Evolutionary conservation across 192 early-diverging fungal genomes (phyloP), one percentile per base, ranked within the genome.

Genomic region (Coemansia sp.): DNA sequence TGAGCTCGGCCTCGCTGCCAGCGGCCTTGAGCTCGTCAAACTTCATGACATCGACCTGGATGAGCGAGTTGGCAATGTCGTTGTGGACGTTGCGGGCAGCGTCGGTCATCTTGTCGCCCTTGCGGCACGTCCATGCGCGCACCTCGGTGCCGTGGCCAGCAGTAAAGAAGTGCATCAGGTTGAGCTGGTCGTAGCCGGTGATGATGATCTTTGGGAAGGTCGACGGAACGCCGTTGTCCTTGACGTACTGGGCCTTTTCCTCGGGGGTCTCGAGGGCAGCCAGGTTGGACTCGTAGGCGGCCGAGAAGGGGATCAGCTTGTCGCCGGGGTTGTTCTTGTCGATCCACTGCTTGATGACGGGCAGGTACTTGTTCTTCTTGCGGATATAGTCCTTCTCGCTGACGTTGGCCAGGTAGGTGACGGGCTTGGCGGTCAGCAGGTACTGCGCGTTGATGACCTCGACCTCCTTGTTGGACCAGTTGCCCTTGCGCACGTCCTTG

Each of bases 371-470:
- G 82, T 95, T 95, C 83, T 97, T 98, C 76, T 92, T 94, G 55
- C 91, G 83, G 28, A 88, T 62, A 54, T 85, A 99, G 60, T 97
- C 94, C 45, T 80, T 77, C 67, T 95, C 87, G 60, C 79, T 83
- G 40, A 99, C 78, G 76, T 99, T 99, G 58, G 83, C 85, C 47
- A 98, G 83, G 67, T 94, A 94, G 42, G 94, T 91, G 33, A 94
- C 93, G 5, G 96, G 94, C 75, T 99, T 99, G 63, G 94, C 92
- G 10, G 95, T 97, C 48, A 99, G 64, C 43, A 99, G 79, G 36
- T 80, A 75, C 60, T 93, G 81, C 32, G 64, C 47, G 69, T 96
- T 97, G 81, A 97, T 93, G 25, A 91, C 65, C 29, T 90, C 92
- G 32, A 93, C 78, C 62, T 99, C 94, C 81, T 91, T 89, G 72